Conservation (phyloP, 2,329 filamentous ascomycete genomes). For the Ampelomyces quisqualis region DNA sequence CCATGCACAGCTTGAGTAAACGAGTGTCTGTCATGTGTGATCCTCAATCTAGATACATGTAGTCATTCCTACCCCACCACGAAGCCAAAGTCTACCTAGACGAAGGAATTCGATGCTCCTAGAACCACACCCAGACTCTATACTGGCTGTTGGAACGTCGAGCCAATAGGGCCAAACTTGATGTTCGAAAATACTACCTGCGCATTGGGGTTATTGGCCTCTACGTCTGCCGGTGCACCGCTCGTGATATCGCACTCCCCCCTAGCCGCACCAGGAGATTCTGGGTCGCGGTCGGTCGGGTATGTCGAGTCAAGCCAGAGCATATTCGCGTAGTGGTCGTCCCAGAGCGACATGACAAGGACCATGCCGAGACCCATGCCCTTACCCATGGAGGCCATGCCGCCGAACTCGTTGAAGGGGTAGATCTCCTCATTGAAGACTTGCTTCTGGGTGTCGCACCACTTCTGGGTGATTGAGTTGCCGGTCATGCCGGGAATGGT, state of each 20-base stretch:
- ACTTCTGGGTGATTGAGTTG: conserved; percentile 32
- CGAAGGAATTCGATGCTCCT: no score
- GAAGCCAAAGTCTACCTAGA: no score
- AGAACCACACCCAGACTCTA: no score
- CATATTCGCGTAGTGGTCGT: conserved; percentile 68
- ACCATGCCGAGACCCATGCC: conserved; percentile 61
- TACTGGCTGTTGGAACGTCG: conserved; percentile 30
- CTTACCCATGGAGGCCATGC: conserved; percentile 56
- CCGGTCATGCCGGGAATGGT: conserved; percentile 48
- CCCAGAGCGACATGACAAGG: conserved; percentile 62
- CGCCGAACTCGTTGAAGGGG: conserved; percentile 58
- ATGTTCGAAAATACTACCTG: conserved; percentile 32
- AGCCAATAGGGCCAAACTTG: conserved; percentile 35
- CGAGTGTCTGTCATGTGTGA: no score
- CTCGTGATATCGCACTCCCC: conserved; percentile 26
- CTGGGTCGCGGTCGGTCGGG: conserved; percentile 48
- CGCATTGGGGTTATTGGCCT: conserved; percentile 20
- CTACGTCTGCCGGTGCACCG: conserved; percentile 33
- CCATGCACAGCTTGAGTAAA: no score
- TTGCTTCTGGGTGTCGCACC: conserved; percentile 32
- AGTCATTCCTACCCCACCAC: no score
- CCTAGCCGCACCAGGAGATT: conserved; percentile 33
- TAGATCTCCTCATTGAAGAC: conserved; percentile 41
- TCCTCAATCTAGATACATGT: no score
- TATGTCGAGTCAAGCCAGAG: conserved; percentile 70